Evolutionary conservation across 345 rosid genomes (phyloP), one percentile per base, ranked within the genome.

Genomic region (Eucalyptus tenuipes): DNA sequence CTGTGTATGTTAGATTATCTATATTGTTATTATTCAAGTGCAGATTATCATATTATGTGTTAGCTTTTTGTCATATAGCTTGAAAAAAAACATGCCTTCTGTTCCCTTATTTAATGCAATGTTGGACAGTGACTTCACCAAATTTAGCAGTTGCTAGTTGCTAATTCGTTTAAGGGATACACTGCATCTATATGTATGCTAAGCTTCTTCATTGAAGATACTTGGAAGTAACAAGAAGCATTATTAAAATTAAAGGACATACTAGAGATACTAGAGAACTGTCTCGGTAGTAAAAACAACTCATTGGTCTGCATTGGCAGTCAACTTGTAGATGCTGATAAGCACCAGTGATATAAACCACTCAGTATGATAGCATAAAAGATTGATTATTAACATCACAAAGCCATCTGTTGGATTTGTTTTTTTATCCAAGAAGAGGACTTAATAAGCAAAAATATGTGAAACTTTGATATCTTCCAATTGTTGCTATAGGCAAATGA

Each of bases 401-500:
- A 40, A 20, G 81, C 81, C 24, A 20, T 75, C 47, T 17, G 45
- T 75, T 75, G 82, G 45, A 75, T 75, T 20, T 75, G 47, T 75
- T 6, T 75, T 44, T 75, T 75, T 75, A 40, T 40, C 47, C 84
- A 75, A 75, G 84, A 75, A 75, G 47, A 40, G 47, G 27, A 40
- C 27, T 75, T 40, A 40, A 40, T 75, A 20, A 75, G 84, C 84
- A 40, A 86, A 31, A 31, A 16, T 31, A 52, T 5, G 27, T 13
- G n/a, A 50, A 18, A n/a, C 64, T 86, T 33, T 29, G 45, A 86
- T 31, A 85, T 64, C 50, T 68, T 71, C 86, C 11, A 50, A 85
- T 79, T 53, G 86, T 71, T 44, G 71, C 53, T 57, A 87, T 95
- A 97, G 99, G 96, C 95, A 90, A 97, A 97, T 96, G 99, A 97